phyloP scores from a whole-genome alignment of 1,284 basidiomycete genomes.

The Marasmius tenuissimus region DNA sequence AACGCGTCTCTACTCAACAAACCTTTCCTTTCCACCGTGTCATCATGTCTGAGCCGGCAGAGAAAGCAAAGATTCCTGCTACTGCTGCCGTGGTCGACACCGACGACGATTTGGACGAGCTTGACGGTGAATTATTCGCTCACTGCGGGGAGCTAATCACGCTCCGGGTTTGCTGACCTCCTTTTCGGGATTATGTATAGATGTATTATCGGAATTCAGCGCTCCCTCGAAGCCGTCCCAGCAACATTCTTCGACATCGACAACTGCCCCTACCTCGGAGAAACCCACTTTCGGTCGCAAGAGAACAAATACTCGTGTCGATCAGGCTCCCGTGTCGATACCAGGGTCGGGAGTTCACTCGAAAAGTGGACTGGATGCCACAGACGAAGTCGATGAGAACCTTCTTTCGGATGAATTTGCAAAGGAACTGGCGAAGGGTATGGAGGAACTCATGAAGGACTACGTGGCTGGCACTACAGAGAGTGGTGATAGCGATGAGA shows the following conservation, averaged over 20 bases:
- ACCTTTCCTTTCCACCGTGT: not conserved
- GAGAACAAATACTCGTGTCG: conserved; percentile 42
- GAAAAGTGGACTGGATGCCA: conserved; percentile 21
- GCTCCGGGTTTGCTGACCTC: not conserved
- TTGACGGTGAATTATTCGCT: conserved; percentile 55
- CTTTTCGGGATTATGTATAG: conserved; percentile 29
- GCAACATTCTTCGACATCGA: conserved; percentile 12
- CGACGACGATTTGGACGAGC: conserved; percentile 74
- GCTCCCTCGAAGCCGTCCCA: conserved; percentile 23
- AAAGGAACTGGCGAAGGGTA: conserved; percentile 73
- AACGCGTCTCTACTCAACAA: not conserved
- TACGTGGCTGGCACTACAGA: conserved; percentile 33
- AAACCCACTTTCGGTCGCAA: conserved; percentile 22
- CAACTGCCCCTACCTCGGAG: conserved; percentile 14
- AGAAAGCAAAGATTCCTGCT: not conserved
- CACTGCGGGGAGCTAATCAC: not conserved
- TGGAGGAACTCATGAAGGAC: conserved; percentile 84
- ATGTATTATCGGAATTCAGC: conserved; percentile 57
- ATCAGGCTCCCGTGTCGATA: conserved; percentile 33
- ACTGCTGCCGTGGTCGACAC: conserved; percentile 23
- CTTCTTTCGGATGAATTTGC: conserved; percentile 60
- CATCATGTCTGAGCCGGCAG: not conserved
- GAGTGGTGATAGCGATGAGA: conserved; percentile 19
- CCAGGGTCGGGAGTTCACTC: conserved; percentile 27
- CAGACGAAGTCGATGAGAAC: conserved; percentile 34